Evolutionary conservation across 225 moss, liverwort and hornwort genomes (phyloP).

Genomic region (Sphagnum contortum): DNA sequence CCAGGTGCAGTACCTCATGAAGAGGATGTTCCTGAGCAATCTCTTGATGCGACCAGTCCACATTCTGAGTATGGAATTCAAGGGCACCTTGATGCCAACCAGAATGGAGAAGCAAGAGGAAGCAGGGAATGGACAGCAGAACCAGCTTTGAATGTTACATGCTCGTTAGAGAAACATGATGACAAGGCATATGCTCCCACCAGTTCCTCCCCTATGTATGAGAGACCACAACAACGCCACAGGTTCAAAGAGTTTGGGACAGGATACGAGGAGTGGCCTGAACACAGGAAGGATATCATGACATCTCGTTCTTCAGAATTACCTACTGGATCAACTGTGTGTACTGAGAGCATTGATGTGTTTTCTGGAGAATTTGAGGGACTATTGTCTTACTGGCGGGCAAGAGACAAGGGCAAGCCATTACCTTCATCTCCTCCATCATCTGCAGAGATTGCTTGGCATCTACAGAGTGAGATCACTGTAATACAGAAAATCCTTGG

Average conservation of each 20-base stretch:
- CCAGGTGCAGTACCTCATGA: too few relatives aligned
- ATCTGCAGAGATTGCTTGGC: slow-evolving; percentile 17
- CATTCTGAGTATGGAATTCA: too few relatives aligned
- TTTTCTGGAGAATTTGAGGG: slow-evolving; percentile 12
- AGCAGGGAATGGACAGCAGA: background rate
- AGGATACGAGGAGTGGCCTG: slow-evolving; percentile 5
- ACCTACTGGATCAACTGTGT: slow-evolving; percentile 1
- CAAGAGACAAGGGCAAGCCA: slow-evolving; percentile 9
- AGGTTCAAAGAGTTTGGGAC: slow-evolving; percentile 9
- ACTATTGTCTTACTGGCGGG: slow-evolving; percentile 11
- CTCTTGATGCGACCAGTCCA: too few relatives aligned
- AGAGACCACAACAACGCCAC: slow-evolving; percentile 8
- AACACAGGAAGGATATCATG: background rate
- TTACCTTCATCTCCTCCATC: slow-evolving; percentile 1
- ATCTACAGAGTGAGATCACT: slow-evolving; percentile 16
- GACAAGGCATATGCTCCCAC: too few relatives aligned
- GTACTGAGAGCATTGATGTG: slow-evolving; percentile 7
- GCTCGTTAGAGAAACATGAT: background rate
- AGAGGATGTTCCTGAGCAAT: too few relatives aligned
- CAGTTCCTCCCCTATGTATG: slow-evolving; percentile 4
- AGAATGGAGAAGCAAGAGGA: background rate
- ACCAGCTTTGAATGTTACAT: background rate
- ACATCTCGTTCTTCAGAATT: background rate
- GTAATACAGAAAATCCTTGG: slow-evolving; percentile 9
- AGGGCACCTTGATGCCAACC: background rate